Evolutionary conservation across 495 filamentous ascomycete genomes (phyloP).

Genomic region (Penicillium mononematosum): DNA sequence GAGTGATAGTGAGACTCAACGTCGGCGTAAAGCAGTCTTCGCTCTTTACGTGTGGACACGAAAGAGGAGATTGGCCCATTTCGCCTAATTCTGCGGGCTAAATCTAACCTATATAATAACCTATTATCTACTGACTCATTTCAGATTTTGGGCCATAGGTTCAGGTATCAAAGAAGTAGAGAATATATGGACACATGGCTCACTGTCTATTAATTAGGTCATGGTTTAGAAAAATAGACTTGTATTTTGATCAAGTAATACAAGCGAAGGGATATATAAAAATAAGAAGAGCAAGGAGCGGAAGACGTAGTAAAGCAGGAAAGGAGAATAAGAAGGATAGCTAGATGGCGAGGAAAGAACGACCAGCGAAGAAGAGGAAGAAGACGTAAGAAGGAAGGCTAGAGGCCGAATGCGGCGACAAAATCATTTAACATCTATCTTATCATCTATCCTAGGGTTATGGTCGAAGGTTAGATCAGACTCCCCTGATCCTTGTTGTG

Average conservation of each 20-base stretch:
- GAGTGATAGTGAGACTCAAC: too few relatives aligned
- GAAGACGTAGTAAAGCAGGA: not conserved
- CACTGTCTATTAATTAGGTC: too few relatives aligned
- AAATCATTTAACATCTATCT: not conserved
- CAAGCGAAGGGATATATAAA: not conserved
- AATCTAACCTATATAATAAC: too few relatives aligned
- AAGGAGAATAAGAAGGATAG: not conserved
- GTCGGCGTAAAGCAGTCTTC: too few relatives aligned
- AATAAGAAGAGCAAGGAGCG: not conserved
- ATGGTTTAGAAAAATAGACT: not conserved
- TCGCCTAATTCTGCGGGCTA: too few relatives aligned
- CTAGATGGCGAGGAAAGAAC: too few relatives aligned
- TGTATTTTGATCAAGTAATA: not conserved
- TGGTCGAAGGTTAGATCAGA: conserved; percentile 1
- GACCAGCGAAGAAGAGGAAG: not conserved
- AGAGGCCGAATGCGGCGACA: not conserved
- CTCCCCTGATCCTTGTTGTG: not conserved
- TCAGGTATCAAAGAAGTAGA: too few relatives aligned
- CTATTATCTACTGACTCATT: too few relatives aligned
- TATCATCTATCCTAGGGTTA: not conserved
- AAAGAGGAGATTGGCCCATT: too few relatives aligned
- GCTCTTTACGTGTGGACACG: too few relatives aligned
- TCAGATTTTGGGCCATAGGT: too few relatives aligned
- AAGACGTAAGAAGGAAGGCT: not conserved
- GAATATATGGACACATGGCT: too few relatives aligned